A percentile compares a stretch with the other conserved stretches of the same genome.
These are phyloP conservation scores for Brassica cretica DNA, from an alignment of 345 rosid species.

Conservation along the genomic window DNA sequence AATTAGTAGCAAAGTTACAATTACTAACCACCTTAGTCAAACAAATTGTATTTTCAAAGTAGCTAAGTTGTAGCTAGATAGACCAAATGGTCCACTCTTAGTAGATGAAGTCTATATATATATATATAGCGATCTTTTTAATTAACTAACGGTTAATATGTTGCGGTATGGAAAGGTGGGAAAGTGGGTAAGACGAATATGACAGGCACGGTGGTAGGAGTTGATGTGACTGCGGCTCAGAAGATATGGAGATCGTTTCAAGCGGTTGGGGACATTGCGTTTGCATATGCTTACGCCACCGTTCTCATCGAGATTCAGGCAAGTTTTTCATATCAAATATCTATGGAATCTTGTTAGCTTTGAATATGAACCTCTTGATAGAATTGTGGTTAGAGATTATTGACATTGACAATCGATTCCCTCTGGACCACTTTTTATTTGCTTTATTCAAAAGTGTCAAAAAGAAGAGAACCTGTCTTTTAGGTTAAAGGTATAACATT, in stretches of 20 bases:
- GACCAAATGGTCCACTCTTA: background rate
- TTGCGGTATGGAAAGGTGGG: conserved; percentile 39
- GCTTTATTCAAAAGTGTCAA: conserved; percentile 36
- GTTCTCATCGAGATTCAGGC: conserved; percentile 52
- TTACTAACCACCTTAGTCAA: background rate
- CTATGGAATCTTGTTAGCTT: background rate
- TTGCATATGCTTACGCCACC: background rate
- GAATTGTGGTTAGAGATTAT: conserved; percentile 31
- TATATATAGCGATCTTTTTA: background rate
- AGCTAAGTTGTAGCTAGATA: background rate
- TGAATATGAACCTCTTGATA: conserved; percentile 31
- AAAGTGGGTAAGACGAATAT: conserved; percentile 34
- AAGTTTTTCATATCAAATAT: conserved; percentile 30
- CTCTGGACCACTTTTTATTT: conserved; percentile 32
- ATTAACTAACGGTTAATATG: conserved; percentile 11
- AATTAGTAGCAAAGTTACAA: background rate
- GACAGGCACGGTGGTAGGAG: background rate
- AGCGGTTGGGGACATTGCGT: background rate
- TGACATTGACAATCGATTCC: conserved; percentile 30
- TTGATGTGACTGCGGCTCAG: background rate
- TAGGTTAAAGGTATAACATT: conserved; percentile 29
- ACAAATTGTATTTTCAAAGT: background rate
- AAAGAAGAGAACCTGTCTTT: conserved; percentile 40
- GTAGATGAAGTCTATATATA: background rate
- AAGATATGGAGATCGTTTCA: conserved; percentile 1